Percentiles rank a stretch among this genome's conserved stretches.
phyloP scores from a whole-genome alignment of 768 basidiomycete genomes.

The Royoungia palumana region DNA sequence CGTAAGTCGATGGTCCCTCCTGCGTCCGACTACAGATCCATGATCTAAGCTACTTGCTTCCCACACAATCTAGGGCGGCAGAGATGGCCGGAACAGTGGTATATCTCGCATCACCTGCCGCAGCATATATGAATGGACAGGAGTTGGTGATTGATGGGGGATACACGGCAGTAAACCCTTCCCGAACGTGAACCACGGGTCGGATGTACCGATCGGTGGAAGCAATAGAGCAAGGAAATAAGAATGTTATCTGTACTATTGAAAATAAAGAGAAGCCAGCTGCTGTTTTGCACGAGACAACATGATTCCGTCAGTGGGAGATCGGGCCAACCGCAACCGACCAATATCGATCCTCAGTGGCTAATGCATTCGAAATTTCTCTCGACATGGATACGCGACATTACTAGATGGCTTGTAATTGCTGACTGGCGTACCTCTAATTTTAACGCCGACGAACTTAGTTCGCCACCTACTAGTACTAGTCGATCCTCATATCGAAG shows the following conservation, averaged over 20 bases:
- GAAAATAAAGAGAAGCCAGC: not conserved
- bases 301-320: not conserved
- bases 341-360: not conserved
- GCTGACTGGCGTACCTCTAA: no score
- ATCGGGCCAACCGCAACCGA: not conserved
- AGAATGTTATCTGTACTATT: not conserved
- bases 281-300: no score
- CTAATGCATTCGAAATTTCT: no score
- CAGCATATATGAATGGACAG: constrained; percentile 74
- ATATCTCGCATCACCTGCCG: constrained; percentile 70
- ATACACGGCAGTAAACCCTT: constrained; percentile 69
- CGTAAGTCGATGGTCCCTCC: constrained; percentile 42
- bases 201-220: no score
- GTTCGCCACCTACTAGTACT: no score
- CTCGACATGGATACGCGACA: no score
- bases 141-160: constrained; percentile 78
- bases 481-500: no score
- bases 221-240: not conserved
- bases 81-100: constrained; percentile 79
- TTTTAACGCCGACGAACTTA: no score
- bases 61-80: constrained; percentile 42
- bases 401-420: no score
- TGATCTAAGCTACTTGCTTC: constrained; percentile 1
- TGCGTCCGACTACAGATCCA: not conserved
- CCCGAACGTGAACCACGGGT: constrained; percentile 32